Base-by-base conservation (phyloP, 2,329 filamentous ascomycete genomes). In the Colletotrichum cordylinicola region DNA sequence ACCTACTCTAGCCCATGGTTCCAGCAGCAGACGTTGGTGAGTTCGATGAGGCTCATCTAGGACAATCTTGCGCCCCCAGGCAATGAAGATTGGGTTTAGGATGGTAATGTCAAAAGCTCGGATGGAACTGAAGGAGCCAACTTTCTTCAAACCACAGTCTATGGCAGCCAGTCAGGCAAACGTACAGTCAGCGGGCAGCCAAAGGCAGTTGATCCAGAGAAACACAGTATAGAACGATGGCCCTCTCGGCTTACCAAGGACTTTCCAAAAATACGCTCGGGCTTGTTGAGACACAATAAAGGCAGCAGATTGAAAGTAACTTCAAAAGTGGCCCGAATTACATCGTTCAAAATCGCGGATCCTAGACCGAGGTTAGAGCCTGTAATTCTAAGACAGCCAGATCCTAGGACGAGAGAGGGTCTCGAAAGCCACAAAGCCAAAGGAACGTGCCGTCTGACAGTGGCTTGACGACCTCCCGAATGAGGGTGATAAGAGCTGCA, bases 401-500 rank as follows among this genome's bases (percentile, higher is more conserved):
- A 29, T 65, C 35, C 31, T 43, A 21, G 65, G 29, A 33, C 15
- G 18, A 60, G 58, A n/a, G 33, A 56, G n/a, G 29, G 29, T 31
- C 6, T 48, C 16, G 21, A 33, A 37, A 48, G 71, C 33, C 71
- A 24, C 58, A 56, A 73, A 70, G 55, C n/a, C 31, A 43, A 31
- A 62, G 39, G 58, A 39, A 35, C 33, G 24, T 35, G 13, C 31
- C 58, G 58, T 15, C 58, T 70, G 24, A 60, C 61, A 37, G 67
- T 71, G 67, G 67, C 60, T 71, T 67, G 61, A 52, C 31, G 39
- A 21, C 27, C 24, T 24, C 27, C 35, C 18, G 18, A 29, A 70
- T 18, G 56, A 31, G 56, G 60, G 27, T 73, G 69, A 58, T 64
- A 73, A 64, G 55, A 73, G 29, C 69, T 75, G 64, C 64, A 64